Conservation (phyloP, 1,284 basidiomycete genomes). For the Phylloboletellus chloephorus region DNA sequence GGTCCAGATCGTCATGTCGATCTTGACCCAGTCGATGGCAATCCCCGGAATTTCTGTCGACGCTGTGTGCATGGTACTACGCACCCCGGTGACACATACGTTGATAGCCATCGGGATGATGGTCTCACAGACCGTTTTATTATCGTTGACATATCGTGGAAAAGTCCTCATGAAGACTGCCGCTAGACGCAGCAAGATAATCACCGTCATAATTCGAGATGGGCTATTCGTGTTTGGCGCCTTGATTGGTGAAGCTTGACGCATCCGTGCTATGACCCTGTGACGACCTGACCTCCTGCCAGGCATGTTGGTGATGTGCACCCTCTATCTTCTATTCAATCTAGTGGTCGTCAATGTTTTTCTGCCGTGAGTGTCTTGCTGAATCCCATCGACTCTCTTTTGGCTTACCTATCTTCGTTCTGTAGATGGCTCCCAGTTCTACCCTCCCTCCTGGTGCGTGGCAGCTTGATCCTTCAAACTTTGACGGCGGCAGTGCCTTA, state of each 20-base stretch:
- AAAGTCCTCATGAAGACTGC: slow-evolving; percentile 9
- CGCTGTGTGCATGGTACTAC: slow-evolving; percentile 10
- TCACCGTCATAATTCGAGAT: slow-evolving; percentile 17
- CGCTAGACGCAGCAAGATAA: slow-evolving; percentile 15
- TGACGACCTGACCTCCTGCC: neutral
- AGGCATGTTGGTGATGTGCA: slow-evolving; percentile 7
- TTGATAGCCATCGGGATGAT: slow-evolving; percentile 8
- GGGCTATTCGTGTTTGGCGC: slow-evolving; percentile 14
- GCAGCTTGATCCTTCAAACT: neutral
- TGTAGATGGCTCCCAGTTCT: slow-evolving; percentile 16
- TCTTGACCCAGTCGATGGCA: neutral
- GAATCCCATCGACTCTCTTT: neutral
- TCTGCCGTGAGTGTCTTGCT: slow-evolving; percentile 13
- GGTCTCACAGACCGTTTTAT: slow-evolving; percentile 15
- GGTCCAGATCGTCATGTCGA: slow-evolving; percentile 1
- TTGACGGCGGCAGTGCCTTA: neutral
- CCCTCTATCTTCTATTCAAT: slow-evolving; percentile 9
- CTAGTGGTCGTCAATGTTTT: slow-evolving; percentile 13
- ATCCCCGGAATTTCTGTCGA: slow-evolving; percentile 10
- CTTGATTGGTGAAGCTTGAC: slow-evolving; percentile 9
- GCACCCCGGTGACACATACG: neutral
- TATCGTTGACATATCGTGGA: slow-evolving; percentile 18
- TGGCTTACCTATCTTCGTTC: neutral
- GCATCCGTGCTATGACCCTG: neutral
- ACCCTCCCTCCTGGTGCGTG: slow-evolving; percentile 18